phyloP scores from a whole-genome alignment of 805 yeast genomes.

The Candida maesae region DNA sequence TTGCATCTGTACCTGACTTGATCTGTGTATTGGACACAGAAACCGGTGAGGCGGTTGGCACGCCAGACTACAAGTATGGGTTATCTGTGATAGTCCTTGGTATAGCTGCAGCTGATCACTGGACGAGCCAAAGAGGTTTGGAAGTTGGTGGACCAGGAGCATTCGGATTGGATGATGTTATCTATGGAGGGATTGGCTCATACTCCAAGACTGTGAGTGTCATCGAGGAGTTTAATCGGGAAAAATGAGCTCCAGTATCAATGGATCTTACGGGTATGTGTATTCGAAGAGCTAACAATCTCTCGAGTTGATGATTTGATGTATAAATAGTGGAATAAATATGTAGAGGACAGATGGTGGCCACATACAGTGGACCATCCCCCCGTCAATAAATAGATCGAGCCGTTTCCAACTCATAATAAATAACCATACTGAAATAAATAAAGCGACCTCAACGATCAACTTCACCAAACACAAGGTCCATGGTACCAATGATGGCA shows the following conservation, averaged over 20 bases:
- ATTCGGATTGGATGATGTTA: slow-evolving; percentile 30
- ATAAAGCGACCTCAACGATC: slow-evolving; percentile 52
- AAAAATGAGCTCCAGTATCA: too few relatives aligned
- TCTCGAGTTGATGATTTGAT: too few relatives aligned
- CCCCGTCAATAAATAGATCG: neutral
- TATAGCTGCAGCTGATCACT: slow-evolving; percentile 33
- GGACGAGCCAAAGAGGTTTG: slow-evolving; percentile 33
- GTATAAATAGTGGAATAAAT: neutral
- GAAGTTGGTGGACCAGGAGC: slow-evolving; percentile 39
- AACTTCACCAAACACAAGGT: slow-evolving; percentile 90
- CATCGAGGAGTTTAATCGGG: slow-evolving; percentile 36
- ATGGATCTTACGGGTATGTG: too few relatives aligned
- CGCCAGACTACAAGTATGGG: slow-evolving; percentile 46
- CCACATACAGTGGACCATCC: neutral
- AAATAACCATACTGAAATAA: slow-evolving; percentile 1
- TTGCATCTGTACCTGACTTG: slow-evolving; percentile 44
- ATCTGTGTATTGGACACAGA: slow-evolving; percentile 41
- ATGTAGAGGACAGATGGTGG: neutral
- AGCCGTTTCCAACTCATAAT: neutral
- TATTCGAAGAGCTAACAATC: neutral
- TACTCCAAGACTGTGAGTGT: slow-evolving; percentile 36
- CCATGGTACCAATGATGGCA: slow-evolving; percentile 94
- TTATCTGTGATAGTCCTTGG: slow-evolving; percentile 39
- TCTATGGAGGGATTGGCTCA: slow-evolving; percentile 35
- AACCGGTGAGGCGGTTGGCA: slow-evolving; percentile 46